phyloP scores from a whole-genome alignment of 1,284 basidiomycete genomes.

The Trichosporon coremiiforme region DNA sequence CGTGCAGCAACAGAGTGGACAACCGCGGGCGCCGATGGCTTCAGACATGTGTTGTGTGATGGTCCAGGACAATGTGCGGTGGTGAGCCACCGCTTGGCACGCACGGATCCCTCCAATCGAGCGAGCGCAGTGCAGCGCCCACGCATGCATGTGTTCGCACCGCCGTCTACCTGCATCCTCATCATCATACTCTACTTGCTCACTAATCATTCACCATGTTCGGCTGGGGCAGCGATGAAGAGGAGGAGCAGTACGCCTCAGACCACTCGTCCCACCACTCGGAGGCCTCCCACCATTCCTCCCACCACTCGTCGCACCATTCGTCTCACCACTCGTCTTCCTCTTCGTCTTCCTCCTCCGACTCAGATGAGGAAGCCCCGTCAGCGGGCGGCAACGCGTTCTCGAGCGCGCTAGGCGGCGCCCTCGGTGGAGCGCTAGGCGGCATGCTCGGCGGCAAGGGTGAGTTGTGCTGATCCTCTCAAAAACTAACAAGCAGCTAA shows the following conservation, averaged over 20 bases:
- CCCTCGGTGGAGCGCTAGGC: conserved; percentile 1
- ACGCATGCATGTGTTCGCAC: conserved; percentile 6
- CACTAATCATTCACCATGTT: not conserved
- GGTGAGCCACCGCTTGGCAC: not conserved
- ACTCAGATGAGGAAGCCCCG: not conserved
- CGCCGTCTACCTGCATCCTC: not conserved
- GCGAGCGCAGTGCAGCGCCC: not conserved
- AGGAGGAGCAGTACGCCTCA: not conserved
- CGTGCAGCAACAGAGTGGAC: not conserved
- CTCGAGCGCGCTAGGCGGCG: not conserved
- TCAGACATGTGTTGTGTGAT: not conserved
- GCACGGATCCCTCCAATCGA: conserved; percentile 9
- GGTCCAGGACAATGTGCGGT: not conserved
- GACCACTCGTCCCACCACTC: conserved; percentile 6
- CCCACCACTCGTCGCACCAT: not conserved
- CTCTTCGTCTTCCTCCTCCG: not conserved
- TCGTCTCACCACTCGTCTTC: not conserved
- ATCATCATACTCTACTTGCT: not conserved
- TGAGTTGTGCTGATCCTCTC: not conserved
- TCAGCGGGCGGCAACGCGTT: not conserved
- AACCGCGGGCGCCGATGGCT: not conserved
- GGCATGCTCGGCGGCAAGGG: not conserved
- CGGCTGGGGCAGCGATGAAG: conserved; percentile 11
- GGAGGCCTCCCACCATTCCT: not conserved
- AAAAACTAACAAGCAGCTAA: not conserved